phyloP scores from a whole-genome alignment of 2,329 filamentous ascomycete species.

The Xylariales sp. region DNA sequence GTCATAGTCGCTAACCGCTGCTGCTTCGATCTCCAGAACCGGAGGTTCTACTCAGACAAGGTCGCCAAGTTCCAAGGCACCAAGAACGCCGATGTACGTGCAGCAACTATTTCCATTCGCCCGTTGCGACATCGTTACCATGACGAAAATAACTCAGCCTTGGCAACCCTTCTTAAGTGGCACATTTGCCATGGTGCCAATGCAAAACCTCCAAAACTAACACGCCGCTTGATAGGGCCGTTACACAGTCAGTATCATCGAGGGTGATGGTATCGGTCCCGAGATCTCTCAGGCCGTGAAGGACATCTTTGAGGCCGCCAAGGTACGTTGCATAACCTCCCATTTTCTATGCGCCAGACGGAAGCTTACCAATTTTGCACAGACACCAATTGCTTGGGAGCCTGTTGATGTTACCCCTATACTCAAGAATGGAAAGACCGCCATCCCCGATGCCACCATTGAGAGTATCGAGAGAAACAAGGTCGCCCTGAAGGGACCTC shows the following conservation, averaged over 20 bases:
- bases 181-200: conserved; percentile 31
- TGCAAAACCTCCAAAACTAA: conserved; percentile 38
- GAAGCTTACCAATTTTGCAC: conserved; percentile 21
- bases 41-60: conserved; percentile 71
- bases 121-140: conserved; percentile 38
- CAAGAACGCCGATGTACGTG: conserved; percentile 86
- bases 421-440: conserved; percentile 93
- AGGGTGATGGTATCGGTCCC: conserved; percentile 98
- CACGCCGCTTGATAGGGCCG: conserved; percentile 73
- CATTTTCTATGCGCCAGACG: not conserved
- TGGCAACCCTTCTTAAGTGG: conserved; percentile 38
- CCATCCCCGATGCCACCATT: conserved; percentile 93
- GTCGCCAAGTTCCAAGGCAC: conserved; percentile 94
- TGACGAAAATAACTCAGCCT: conserved; percentile 56
- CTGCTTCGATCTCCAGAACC: conserved; percentile 53
- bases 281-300: conserved; percentile 98
- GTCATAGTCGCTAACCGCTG: conserved; percentile 44
- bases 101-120: conserved; percentile 3
- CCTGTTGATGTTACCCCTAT: conserved; percentile 94
- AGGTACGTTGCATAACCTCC: conserved; percentile 67
- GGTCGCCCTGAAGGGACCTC: conserved; percentile 96
- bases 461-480: conserved; percentile 94
- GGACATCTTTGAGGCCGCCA: conserved; percentile 96
- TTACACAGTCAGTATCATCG: conserved; percentile 95
- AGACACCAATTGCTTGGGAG: conserved; percentile 97